phyloP scores from a whole-genome alignment of 1,284 basidiomycete genomes.

The Phlebopus sp. region DNA sequence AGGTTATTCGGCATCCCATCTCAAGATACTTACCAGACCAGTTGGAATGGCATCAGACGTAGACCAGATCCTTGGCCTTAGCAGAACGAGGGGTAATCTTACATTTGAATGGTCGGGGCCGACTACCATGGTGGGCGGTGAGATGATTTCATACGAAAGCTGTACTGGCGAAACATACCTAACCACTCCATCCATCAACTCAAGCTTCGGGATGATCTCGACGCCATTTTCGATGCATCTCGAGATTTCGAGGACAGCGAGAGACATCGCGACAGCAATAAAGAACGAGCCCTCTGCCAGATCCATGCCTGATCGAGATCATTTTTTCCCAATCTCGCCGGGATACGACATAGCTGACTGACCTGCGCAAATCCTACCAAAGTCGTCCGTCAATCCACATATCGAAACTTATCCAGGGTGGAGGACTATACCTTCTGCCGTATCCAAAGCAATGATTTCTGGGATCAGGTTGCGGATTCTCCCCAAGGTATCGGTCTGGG shows the following conservation, averaged over 20 bases:
- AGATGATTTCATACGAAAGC: no score
- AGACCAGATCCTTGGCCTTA: neutral
- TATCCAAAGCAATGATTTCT: constrained; percentile 17
- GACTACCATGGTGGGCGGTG: neutral
- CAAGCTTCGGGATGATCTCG: constrained; percentile 11
- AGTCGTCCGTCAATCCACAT: no score
- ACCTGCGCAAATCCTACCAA: constrained; percentile 22
- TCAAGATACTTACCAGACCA: no score
- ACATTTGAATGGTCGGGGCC: neutral
- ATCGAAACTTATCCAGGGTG: no score
- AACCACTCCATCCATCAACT: constrained; percentile 4
- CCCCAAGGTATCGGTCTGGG: constrained; percentile 25
- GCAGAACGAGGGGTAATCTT: neutral
- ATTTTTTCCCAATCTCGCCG: no score
- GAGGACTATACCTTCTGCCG: constrained; percentile 15
- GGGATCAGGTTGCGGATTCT: constrained; percentile 18
- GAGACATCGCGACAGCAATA: constrained; percentile 18
- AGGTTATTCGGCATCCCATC: no score
- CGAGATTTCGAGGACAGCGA: constrained; percentile 15
- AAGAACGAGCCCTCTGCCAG: constrained; percentile 18
- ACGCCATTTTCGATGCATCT: constrained; percentile 19
- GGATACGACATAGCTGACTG: neutral
- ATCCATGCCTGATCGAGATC: constrained; percentile 7
- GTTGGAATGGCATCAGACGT: no score
- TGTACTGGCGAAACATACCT: constrained; percentile 6